Conservation (phyloP, 805 yeast species). For the Cyberlindnera galapagoensis region DNA sequence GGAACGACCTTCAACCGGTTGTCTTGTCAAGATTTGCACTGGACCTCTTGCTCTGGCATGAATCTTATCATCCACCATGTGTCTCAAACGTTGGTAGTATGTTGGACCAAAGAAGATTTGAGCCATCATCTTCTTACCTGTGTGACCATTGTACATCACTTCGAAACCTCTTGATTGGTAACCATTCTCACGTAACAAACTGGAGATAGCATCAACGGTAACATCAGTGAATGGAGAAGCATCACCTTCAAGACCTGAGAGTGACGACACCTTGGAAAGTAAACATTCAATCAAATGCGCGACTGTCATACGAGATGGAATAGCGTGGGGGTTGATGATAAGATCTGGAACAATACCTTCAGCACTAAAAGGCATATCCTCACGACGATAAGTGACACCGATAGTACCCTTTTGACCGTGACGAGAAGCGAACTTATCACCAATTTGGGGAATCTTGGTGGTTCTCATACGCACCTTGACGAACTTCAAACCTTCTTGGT, state of each 20-base stretch:
- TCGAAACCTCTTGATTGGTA: slow-evolving; percentile 98
- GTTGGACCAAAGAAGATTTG: slow-evolving; percentile 99
- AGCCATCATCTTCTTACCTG: slow-evolving; percentile 96
- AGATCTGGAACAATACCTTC: slow-evolving; percentile 97
- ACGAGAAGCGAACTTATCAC: slow-evolving; percentile 98
- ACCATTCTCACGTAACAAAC: slow-evolving; percentile 87
- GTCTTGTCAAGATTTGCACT: slow-evolving; percentile 94
- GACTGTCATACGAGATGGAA: slow-evolving; percentile 99
- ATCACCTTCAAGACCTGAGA: slow-evolving; percentile 97
- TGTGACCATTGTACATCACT: slow-evolving; percentile 97
- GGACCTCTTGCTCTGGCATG: slow-evolving; percentile 99
- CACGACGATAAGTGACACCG: slow-evolving; percentile 97
- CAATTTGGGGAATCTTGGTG: slow-evolving; percentile 96
- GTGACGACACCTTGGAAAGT: slow-evolving; percentile 87
- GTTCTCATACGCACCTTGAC: slow-evolving; percentile 99
- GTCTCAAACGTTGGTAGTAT: slow-evolving; percentile 96
- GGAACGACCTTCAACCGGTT: slow-evolving; percentile 98
- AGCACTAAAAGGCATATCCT: slow-evolving; percentile 96
- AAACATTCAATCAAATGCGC: slow-evolving; percentile 99
- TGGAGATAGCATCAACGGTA: slow-evolving; percentile 95
- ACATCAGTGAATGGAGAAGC: slow-evolving; percentile 99
- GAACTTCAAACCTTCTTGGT: slow-evolving; percentile 96
- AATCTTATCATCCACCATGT: slow-evolving; percentile 98
- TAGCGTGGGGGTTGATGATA: slow-evolving; percentile 97
- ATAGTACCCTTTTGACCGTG: slow-evolving; percentile 99